A percentile compares a stretch with the other conserved stretches of the same genome.
phyloP scores from a whole-genome alignment of 2,329 filamentous ascomycete genomes.

The Aspergillus hiratsukae region DNA sequence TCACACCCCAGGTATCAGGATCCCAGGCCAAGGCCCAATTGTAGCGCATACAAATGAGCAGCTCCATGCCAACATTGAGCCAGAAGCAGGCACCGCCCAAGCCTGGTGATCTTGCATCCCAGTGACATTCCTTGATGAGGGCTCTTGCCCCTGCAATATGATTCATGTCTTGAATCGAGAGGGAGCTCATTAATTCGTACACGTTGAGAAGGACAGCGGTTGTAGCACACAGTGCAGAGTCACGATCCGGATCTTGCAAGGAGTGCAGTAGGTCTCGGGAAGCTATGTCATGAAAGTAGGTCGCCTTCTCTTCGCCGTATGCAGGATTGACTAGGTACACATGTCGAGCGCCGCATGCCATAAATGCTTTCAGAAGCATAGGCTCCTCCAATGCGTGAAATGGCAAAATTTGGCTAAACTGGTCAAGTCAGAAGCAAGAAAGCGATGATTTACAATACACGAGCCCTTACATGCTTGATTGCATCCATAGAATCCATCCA shows the following conservation, averaged over 20 bases:
- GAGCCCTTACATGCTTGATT: conserved; percentile 61
- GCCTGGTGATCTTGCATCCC: conserved; percentile 74
- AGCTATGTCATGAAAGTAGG: conserved; percentile 80
- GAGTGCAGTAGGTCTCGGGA: conserved; percentile 71
- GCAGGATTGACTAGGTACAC: conserved; percentile 65
- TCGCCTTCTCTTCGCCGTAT: conserved; percentile 70
- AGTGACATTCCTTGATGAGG: conserved; percentile 82
- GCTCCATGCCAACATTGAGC: conserved; percentile 85
- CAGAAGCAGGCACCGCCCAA: conserved; percentile 89
- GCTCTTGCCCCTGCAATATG: conserved; percentile 82
- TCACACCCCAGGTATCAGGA: conserved; percentile 82
- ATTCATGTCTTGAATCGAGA: conserved; percentile 74
- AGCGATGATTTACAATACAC: not conserved
- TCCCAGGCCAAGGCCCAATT: conserved; percentile 87
- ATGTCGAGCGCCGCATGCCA: conserved; percentile 84
- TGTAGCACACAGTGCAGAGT: conserved; percentile 78
- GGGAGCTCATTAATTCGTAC: conserved; percentile 88
- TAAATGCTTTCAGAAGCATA: conserved; percentile 82
- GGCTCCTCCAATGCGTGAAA: conserved; percentile 76
- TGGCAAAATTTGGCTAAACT: conserved; percentile 78
- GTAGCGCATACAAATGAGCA: conserved; percentile 81
- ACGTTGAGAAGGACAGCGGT: conserved; percentile 86
- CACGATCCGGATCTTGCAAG: conserved; percentile 77
- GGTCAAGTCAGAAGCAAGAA: conserved; percentile 8
- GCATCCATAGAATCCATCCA: conserved; percentile 95